phyloP scores from a whole-genome alignment of 495 filamentous ascomycete genomes.

The Melanomma pulvis-pyrius region DNA sequence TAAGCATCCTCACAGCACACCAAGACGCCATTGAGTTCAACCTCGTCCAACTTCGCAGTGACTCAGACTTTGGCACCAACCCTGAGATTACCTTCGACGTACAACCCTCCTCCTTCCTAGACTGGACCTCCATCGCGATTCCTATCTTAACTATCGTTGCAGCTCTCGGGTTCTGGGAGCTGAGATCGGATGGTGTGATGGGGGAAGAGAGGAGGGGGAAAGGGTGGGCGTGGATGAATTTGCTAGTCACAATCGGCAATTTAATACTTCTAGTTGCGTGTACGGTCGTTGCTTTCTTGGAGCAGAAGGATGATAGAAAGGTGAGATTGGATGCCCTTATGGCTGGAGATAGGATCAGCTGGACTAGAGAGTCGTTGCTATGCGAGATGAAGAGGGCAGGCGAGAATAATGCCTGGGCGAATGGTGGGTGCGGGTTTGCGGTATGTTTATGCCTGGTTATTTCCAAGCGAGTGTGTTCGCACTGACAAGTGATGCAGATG shows the following conservation, averaged over 20 bases:
- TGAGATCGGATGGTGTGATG: neutral
- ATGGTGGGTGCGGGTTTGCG: neutral
- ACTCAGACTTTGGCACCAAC: neutral
- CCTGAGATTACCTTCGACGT: neutral
- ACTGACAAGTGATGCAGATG: neutral
- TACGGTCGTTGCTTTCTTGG: neutral
- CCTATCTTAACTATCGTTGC: neutral
- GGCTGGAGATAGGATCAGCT: neutral
- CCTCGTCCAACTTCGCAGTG: neutral
- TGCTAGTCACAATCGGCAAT: neutral
- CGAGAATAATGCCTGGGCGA: neutral
- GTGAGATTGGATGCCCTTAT: neutral
- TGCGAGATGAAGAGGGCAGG: neutral
- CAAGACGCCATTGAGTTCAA: neutral
- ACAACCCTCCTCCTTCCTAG: neutral
- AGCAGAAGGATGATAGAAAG: neutral
- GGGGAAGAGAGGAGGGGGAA: neutral
- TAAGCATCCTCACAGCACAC: neutral
- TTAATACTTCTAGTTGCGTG: neutral
- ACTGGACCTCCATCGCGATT: neutral
- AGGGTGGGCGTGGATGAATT: neutral
- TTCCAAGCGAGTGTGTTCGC: neutral
- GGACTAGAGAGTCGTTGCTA: slow-evolving; percentile 2
- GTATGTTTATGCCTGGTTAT: neutral
- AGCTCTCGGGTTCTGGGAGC: neutral